These are phyloP conservation scores for Selaginella moellendorffii DNA, from an alignment of 75 land plant genomes.

Conservation along the genomic window DNA sequence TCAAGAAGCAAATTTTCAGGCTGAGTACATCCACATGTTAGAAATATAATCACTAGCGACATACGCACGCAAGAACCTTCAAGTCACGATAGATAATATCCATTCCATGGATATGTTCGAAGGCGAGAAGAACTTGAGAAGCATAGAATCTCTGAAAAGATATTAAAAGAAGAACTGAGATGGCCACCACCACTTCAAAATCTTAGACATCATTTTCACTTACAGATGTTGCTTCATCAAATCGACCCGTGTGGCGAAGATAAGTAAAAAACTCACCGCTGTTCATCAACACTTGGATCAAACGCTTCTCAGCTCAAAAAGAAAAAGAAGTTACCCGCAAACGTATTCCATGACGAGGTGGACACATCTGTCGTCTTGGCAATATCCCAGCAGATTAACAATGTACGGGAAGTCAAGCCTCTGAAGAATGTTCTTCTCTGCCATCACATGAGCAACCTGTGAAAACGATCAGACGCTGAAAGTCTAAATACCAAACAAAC, in stretches of 20 bases:
- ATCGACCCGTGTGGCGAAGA: slow-evolving; percentile 19
- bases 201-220: too few species aligned
- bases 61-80: slow-evolving; percentile 10
- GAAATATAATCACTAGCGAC: not conserved
- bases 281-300: slow-evolving; percentile 1
- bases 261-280: slow-evolving; percentile 32
- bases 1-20: slow-evolving; percentile 38
- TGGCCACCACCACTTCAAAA: too few species aligned
- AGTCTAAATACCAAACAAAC: too few species aligned
- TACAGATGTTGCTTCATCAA: slow-evolving; percentile 33
- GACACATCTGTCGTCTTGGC: slow-evolving; percentile 28
- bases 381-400: slow-evolving; percentile 29
- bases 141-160: slow-evolving; percentile 26
- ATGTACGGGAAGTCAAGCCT: slow-evolving; percentile 31
- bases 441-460: slow-evolving; percentile 27
- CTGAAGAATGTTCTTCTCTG: slow-evolving; percentile 28
- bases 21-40: too few species aligned
- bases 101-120: slow-evolving; percentile 28
- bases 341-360: slow-evolving; percentile 33
- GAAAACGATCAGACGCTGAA: too few species aligned
- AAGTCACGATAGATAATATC: slow-evolving; percentile 28
- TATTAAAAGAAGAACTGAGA: not conserved
- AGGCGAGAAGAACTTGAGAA: slow-evolving; percentile 27
- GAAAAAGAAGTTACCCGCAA: slow-evolving; percentile 35
- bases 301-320: not conserved